Base-by-base conservation (phyloP, 768 basidiomycete genomes). In the Macrolepiota albuminosa region DNA sequence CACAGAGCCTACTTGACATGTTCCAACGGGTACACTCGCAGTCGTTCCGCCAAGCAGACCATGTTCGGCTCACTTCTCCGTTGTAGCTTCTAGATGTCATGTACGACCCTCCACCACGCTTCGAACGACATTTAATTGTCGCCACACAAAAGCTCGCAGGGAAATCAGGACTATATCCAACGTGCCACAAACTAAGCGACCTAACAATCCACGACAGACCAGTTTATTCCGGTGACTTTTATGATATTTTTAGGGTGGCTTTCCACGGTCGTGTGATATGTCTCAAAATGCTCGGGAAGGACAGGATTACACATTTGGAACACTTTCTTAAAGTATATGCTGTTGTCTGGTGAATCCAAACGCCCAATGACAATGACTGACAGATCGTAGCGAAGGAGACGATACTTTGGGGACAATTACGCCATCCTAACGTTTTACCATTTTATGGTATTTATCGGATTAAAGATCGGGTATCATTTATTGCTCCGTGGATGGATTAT, bases 371-470 rank as follows among this genome's bases (percentile, higher is more conserved):
- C 24, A 47, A 14, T 34, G 34, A 33, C 52, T 46, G 13, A 14
- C 36, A 61, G 60, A 42, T 33, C 10, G n/a, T 61, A 9, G 56
- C 56, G 21, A 61, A 57, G n/a, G 60, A 61, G 34, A 29, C 50
- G 29, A 53, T 61, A 5, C 56, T 54, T 7, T 59, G 58, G 58
- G 52, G 58, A 2, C 58, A 59, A 26, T 16, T 59, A 47, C 58
- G 52, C 24, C 58, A 59, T 33, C 58, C 58, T 18, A 59, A 59
- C 21, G 16, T 59, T 21, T 34, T 59, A n/a, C 58, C 58, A 3
- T 59, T 61, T 29, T 57, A 61, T 34, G 60, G 60, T 14, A 24
- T 57, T 11, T 57, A 45, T 31, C 43, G 36, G 4, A 52, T 43
- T 16, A 49, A 40, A 14, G n/a, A 31, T n/a, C 48, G 26, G 29